Base-by-base conservation (phyloP, 805 yeast species). In the Starmerella khaoyaiensis region DNA sequence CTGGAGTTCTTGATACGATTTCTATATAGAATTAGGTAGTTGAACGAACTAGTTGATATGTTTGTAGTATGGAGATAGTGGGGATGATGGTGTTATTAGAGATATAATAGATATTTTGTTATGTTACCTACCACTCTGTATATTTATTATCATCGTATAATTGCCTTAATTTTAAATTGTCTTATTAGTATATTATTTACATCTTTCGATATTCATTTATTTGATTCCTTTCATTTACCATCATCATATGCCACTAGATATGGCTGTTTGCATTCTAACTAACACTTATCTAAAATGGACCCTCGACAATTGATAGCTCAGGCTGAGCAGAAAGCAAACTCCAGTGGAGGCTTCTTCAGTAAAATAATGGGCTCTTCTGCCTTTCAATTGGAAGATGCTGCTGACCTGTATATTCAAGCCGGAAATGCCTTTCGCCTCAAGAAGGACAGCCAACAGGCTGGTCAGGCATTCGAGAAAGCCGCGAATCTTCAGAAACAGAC, bases 371-470 rank as follows among this genome's bases (percentile, higher is more conserved):
- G 87, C 4, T 69, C 78, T 1, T 67, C 69, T 23, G 61, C 74
- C 3, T 67, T 70, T 44, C 69, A 81, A 44, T 71, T 64, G 36
- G 99, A 90, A 55, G 98, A 90, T 46, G 97, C 98, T 3, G 77
- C 86, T 3, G 98, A 90, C 47, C 61, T 82, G 21, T 87, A 76
- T 55, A 67, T 78, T 17, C 93, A 86, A 58, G 98, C 98, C 2
- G 99, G 93, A n/a, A 90, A 87, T 53, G 68, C 73, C 21, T 90
- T 75, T 63, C 71, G 86, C 44, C 60, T 90, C 40, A 75, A 72
- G 48, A 81, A 80, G 52, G 79, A 83, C 45, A 41, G 55, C 47
- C 60, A 65, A 16, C 62, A 67, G 36, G 96, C 97, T 0, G 97
- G 97, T 9, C 63, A 69, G 45, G 75, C 83, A 15, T 87, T 86